phyloP scores from a whole-genome alignment of 2,329 filamentous ascomycete genomes.

The Pyrenochaeta sp. region DNA sequence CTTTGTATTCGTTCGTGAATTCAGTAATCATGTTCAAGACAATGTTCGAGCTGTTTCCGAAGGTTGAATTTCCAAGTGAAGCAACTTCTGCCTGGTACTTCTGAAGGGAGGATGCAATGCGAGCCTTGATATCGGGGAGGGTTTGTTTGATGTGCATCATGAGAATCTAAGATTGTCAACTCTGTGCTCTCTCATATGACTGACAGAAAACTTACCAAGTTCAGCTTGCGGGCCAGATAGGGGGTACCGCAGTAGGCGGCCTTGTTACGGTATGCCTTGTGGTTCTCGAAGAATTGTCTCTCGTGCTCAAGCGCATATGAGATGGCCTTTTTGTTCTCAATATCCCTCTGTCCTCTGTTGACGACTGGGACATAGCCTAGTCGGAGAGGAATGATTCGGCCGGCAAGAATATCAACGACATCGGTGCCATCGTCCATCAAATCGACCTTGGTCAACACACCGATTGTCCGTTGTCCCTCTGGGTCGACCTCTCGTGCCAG shows the following conservation, averaged over 20 bases:
- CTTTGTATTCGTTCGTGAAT: constrained; percentile 97
- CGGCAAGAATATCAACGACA: constrained; percentile 97
- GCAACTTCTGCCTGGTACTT: constrained; percentile 87
- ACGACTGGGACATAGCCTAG: constrained; percentile 97
- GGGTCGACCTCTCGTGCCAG: constrained; percentile 95
- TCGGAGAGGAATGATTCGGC: constrained; percentile 92
- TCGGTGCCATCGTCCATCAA: constrained; percentile 99
- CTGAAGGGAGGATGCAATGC: constrained; percentile 90
- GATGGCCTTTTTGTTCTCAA: constrained; percentile 97
- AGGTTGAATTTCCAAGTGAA: constrained; percentile 87
- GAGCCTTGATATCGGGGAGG: constrained; percentile 95
- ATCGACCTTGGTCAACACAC: constrained; percentile 98
- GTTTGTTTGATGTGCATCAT: constrained; percentile 99
- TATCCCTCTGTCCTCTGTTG: constrained; percentile 96
- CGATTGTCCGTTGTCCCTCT: constrained; percentile 96
- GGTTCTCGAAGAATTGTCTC: constrained; percentile 97
- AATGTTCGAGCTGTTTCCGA: constrained; percentile 95
- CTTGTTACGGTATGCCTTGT: constrained; percentile 99
- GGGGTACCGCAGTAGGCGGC: constrained; percentile 98
- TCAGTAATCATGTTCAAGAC: constrained; percentile 99
- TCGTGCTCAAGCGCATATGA: constrained; percentile 89
- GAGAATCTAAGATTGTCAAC: constrained; percentile 69
- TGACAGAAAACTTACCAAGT: constrained; percentile 66
- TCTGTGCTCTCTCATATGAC: not conserved
- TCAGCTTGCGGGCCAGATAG: constrained; percentile 94